Percentiles rank a stretch among this genome's conserved stretches.
Conservation (phyloP, 2,329 filamentous ascomycete genomes). For the Knufia fluminis region DNA sequence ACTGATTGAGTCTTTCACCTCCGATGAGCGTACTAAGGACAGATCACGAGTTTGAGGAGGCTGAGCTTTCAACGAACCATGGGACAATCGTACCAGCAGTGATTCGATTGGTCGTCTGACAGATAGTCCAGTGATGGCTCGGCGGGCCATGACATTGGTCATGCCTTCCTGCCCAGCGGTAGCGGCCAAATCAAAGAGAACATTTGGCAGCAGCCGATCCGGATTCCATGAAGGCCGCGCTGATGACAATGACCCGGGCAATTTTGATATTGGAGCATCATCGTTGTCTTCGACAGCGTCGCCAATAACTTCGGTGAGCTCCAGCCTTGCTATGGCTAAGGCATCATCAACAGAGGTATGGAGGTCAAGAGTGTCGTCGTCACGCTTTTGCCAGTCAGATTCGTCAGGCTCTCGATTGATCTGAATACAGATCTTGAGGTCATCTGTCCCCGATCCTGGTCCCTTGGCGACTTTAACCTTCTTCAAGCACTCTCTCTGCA, state of each 20-base stretch:
- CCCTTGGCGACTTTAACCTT: slow-evolving; percentile 36
- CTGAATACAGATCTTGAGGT: slow-evolving; percentile 35
- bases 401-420: slow-evolving; percentile 34
- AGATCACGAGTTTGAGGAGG: slow-evolving; percentile 49
- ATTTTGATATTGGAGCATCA: slow-evolving; percentile 18
- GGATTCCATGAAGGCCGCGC: slow-evolving; percentile 47
- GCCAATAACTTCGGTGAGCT: slow-evolving; percentile 10
- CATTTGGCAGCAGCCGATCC: slow-evolving; percentile 43
- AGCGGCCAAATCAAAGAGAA: slow-evolving; percentile 42
- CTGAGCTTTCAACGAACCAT: slow-evolving; percentile 50
- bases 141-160: slow-evolving; percentile 32
- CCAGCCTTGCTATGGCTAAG: slow-evolving; percentile 7
- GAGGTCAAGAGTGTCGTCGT: slow-evolving; percentile 25
- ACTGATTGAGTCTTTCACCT: slow-evolving; percentile 37
- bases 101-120: slow-evolving; percentile 48
- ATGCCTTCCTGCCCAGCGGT: slow-evolving; percentile 40
- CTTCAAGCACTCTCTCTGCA: slow-evolving; percentile 37
- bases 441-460: slow-evolving; percentile 29
- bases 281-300: slow-evolving; percentile 19
- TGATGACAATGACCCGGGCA: slow-evolving; percentile 17
- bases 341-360: slow-evolving; percentile 16
- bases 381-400: slow-evolving; percentile 19
- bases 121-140: slow-evolving; percentile 42
- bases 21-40: slow-evolving; percentile 46
- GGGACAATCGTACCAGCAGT: slow-evolving; percentile 43